phyloP scores from a whole-genome alignment of 768 basidiomycete genomes.

The Galerina sulciceps region DNA sequence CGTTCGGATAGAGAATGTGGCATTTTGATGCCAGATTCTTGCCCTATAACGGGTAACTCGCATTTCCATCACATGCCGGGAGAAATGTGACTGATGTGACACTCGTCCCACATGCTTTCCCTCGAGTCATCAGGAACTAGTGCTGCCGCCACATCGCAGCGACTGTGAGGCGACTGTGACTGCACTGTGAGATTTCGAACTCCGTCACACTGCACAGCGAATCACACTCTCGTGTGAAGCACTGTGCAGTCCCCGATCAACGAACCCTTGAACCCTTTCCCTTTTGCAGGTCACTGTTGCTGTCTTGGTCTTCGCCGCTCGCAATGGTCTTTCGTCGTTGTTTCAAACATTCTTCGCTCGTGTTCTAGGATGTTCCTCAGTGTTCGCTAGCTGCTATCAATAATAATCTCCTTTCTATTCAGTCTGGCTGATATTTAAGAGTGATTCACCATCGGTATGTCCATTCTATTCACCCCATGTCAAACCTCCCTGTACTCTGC shows the following conservation, averaged over 20 bases:
- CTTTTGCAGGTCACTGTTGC: not conserved
- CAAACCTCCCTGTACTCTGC: not conserved
- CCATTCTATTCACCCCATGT: not conserved
- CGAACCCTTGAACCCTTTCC: not conserved
- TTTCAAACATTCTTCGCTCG: not conserved
- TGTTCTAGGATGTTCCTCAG: not conserved
- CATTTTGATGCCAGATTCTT: no score
- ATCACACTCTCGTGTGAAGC: constrained; percentile 1
- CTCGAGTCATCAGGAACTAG: no score
- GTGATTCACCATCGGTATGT: not conserved
- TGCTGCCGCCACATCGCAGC: constrained; percentile 9
- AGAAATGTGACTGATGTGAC: no score
- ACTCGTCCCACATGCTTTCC: no score
- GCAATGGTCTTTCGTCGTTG: not conserved
- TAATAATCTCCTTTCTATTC: not conserved
- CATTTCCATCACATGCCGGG: no score
- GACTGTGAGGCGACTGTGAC: constrained; percentile 8
- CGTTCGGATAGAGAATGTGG: no score
- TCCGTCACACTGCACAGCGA: constrained; percentile 4
- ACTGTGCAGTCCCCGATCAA: not conserved
- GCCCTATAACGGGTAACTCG: no score
- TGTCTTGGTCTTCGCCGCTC: not conserved
- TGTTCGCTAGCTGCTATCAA: not conserved
- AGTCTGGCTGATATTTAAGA: not conserved
- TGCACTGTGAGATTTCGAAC: constrained; percentile 9